Evolutionary conservation across 768 basidiomycete species (phyloP), one percentile per base, ranked within the genome.

Genomic region (Hygrocybe coccinea): DNA sequence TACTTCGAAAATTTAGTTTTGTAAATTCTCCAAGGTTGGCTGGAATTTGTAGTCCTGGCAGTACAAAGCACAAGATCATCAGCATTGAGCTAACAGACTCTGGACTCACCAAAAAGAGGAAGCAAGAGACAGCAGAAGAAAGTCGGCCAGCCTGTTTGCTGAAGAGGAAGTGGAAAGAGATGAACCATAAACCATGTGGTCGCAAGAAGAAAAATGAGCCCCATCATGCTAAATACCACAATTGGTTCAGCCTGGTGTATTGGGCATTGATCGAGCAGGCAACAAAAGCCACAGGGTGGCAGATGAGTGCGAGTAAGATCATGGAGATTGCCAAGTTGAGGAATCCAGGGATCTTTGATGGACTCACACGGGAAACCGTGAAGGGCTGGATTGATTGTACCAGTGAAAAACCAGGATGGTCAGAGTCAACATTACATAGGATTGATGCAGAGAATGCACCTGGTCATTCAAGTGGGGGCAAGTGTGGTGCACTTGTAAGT

Each of bases 401-500:
- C 2, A 24, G 49, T 3, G 9, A 7, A n/a, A 7, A 22, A 50
- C 24, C 49, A 34, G 9, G 36, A 5, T 50, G 49, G 51, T 52
- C 51, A 25, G 51, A 52, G 3, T 10, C 51, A 24, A 39, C 51
- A 5, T 36, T 52, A 3, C 2, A 7, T 17, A 52, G 22, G 34
- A 19, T n/a, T 10, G 39, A 55, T 17, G 54, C 36, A 1, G 50
- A 43, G 2, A 58, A 59, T 47, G 38, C 37, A 25, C 57, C 58
- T 17, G 57, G 57, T 9, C 60, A 59, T 55, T 21, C 37, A n/a
- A 57, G 54, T 19, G 59, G 59, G 5, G 59, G 59, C 38, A 29
- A 21, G 19, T 37, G 39, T 22, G 56, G 59, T 22, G 33, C 43
- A n/a, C 22, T 60, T 36, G 52, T 60, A 24, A 60, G 58, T 50